Evolutionary conservation across 495 filamentous ascomycete genomes (phyloP).

Genomic region (Penicillium malachiteum): DNA sequence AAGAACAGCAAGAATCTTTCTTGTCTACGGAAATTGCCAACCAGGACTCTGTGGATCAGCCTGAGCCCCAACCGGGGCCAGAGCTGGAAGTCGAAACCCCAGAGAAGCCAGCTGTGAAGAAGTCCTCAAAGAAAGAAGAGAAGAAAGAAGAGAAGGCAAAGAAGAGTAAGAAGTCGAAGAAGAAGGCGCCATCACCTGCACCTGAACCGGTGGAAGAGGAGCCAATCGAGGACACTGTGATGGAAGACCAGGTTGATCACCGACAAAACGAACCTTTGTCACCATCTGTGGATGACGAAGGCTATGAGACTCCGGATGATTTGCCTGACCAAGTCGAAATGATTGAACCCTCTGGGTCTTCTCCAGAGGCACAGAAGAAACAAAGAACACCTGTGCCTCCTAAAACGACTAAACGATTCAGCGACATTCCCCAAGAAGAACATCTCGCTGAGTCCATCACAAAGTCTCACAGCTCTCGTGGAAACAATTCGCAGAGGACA

Average conservation of each 20-base stretch:
- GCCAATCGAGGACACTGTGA: constrained; percentile 19
- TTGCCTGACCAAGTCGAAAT: constrained; percentile 28
- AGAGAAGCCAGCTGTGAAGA: constrained; percentile 30
- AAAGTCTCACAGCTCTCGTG: constrained; percentile 22
- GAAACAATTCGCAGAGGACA: constrained; percentile 7
- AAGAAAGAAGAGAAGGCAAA: constrained; percentile 48
- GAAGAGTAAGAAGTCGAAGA: constrained; percentile 50
- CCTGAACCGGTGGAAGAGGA: constrained; percentile 5
- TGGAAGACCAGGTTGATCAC: background rate
- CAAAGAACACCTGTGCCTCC: constrained; percentile 37
- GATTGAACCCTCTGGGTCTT: constrained; percentile 20
- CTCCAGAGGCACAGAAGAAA: constrained; percentile 19
- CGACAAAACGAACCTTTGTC: constrained; percentile 10
- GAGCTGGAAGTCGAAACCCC: constrained; percentile 12
- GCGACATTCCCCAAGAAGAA: constrained; percentile 44
- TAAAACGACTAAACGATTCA: constrained; percentile 45
- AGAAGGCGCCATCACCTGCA: constrained; percentile 16
- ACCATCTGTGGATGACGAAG: constrained; percentile 18
- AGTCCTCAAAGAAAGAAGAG: constrained; percentile 38
- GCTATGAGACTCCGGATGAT: constrained; percentile 20
- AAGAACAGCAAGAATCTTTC: constrained; percentile 37
- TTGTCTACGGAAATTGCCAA: constrained; percentile 36
- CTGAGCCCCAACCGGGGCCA: constrained; percentile 7
- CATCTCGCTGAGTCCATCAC: constrained; percentile 35
- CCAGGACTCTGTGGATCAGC: constrained; percentile 14